phyloP scores from a whole-genome alignment of 768 basidiomycete species.

The Lyophyllum shimeji region DNA sequence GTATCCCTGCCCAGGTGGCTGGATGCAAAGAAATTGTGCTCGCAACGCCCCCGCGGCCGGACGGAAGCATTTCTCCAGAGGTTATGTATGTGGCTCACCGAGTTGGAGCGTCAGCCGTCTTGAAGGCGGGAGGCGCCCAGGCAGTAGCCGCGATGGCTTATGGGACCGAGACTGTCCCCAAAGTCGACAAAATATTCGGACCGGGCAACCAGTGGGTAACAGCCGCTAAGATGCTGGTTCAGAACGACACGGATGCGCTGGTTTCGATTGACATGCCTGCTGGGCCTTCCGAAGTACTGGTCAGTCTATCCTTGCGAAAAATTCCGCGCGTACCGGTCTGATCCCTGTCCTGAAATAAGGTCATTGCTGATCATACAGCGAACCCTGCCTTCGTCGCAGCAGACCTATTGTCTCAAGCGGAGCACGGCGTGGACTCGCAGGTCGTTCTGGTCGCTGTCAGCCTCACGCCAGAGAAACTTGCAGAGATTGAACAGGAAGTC shows the following conservation, averaged over 20 bases:
- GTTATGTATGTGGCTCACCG: slow-evolving; percentile 95
- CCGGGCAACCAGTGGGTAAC: slow-evolving; percentile 99
- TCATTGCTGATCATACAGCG: slow-evolving; percentile 88
- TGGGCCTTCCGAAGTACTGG: slow-evolving; percentile 95
- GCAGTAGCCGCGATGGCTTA: slow-evolving; percentile 96
- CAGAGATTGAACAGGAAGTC: slow-evolving; percentile 80
- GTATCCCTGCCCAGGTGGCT: slow-evolving; percentile 96
- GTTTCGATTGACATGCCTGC: slow-evolving; percentile 99
- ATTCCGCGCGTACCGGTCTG: not conserved
- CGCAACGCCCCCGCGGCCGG: slow-evolving; percentile 92
- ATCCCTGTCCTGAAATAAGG: slow-evolving; percentile 43
- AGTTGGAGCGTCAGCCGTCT: slow-evolving; percentile 85
- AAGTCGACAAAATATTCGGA: slow-evolving; percentile 99
- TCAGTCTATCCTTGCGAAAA: slow-evolving; percentile 40
- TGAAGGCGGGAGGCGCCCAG: slow-evolving; percentile 96
- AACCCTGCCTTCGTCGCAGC: slow-evolving; percentile 93
- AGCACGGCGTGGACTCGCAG: slow-evolving; percentile 97
- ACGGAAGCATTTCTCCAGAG: slow-evolving; percentile 94
- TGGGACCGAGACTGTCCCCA: slow-evolving; percentile 91
- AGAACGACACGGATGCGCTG: slow-evolving; percentile 95
- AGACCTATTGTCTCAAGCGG: slow-evolving; percentile 95
- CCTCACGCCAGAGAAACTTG: slow-evolving; percentile 60
- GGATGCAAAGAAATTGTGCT: slow-evolving; percentile 91
- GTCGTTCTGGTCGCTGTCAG: slow-evolving; percentile 88
- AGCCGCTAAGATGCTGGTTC: slow-evolving; percentile 98